Evolutionary conservation across 768 basidiomycete genomes (phyloP).

Genomic region (Cantharellus cinnabarinus): DNA sequence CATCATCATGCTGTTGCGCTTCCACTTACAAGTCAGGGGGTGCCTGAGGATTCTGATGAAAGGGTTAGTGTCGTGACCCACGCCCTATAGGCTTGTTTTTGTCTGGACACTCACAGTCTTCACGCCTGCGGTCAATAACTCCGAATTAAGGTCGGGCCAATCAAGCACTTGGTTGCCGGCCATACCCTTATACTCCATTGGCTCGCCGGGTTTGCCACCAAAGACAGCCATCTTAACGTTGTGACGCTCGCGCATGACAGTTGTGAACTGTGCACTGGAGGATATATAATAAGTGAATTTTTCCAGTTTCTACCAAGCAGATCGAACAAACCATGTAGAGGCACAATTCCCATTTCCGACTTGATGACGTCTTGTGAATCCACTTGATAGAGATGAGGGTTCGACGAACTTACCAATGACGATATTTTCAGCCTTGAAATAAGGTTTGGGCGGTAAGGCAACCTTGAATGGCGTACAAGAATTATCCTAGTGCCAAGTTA

Average conservation of each 20-base stretch:
- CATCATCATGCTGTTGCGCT: not conserved
- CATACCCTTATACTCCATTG: slow-evolving; percentile 30
- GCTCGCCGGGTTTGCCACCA: slow-evolving; percentile 33
- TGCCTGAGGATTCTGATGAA: slow-evolving; percentile 16
- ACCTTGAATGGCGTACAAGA: not conserved
- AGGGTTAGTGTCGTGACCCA: not conserved
- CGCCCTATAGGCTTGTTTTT: not conserved
- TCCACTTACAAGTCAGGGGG: slow-evolving; percentile 20
- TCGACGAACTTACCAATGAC: not conserved
- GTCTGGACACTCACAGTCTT: slow-evolving; percentile 14
- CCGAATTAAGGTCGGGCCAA: slow-evolving; percentile 37
- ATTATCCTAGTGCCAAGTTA: not conserved
- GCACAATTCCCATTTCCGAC: slow-evolving; percentile 24
- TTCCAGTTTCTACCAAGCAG: no score
- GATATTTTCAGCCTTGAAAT: not conserved
- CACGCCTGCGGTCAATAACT: slow-evolving; percentile 29
- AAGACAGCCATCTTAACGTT: slow-evolving; percentile 33
- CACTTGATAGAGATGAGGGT: not conserved
- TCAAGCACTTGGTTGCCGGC: slow-evolving; percentile 44
- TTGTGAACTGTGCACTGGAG: slow-evolving; percentile 37
- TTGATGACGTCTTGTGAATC: slow-evolving; percentile 11
- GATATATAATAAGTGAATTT: no score
- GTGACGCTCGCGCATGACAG: slow-evolving; percentile 37
- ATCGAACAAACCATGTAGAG: slow-evolving; percentile 19
- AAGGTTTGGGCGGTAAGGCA: not conserved